Conservation (phyloP, 2,329 filamentous ascomycete genomes). For the Aspergillus pseudoterreus region DNA sequence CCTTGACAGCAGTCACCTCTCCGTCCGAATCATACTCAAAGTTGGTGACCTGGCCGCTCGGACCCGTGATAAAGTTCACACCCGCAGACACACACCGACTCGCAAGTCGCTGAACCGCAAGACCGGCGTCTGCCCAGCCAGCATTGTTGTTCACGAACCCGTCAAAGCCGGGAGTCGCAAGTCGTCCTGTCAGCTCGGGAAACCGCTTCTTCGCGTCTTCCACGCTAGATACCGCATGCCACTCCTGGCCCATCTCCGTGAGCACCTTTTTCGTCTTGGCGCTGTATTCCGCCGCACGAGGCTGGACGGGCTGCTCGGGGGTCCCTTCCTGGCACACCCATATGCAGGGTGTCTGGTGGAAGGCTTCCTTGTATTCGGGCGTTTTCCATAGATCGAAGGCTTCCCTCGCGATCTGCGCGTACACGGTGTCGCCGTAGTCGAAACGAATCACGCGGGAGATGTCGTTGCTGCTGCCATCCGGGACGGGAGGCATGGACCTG, state of each 20-base stretch:
- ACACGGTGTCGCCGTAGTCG: constrained; percentile 72
- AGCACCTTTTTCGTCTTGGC: constrained; percentile 20
- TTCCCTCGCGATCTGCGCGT: constrained; percentile 65
- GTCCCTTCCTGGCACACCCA: constrained; percentile 23
- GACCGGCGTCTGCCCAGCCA: constrained; percentile 29
- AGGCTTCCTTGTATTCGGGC: constrained; percentile 31
- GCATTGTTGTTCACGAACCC: constrained; percentile 23
- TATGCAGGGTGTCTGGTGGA: constrained; percentile 21
- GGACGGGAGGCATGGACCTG: constrained; percentile 30
- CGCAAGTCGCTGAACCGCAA: constrained; percentile 17
- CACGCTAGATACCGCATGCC: constrained; percentile 16
- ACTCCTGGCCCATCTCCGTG: constrained; percentile 21
- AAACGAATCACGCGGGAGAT: constrained; percentile 38
- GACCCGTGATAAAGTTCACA: constrained; percentile 23
- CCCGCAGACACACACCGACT: constrained; percentile 21
- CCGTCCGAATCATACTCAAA: constrained; percentile 30
- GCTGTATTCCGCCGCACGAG: constrained; percentile 19
- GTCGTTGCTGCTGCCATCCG: constrained; percentile 39
- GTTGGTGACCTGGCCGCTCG: constrained; percentile 29
- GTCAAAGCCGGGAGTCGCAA: constrained; percentile 20
- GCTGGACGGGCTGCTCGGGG: constrained; percentile 16
- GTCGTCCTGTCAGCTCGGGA: constrained; percentile 17
- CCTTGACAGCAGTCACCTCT: constrained; percentile 54
- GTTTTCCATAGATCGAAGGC: constrained; percentile 65
- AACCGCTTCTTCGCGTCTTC: constrained; percentile 17